A percentile compares a stretch with the other conserved stretches of the same genome.
Evolutionary conservation across 805 yeast genomes (phyloP).

Genomic region (Yamadazyma paraphyllophila): DNA sequence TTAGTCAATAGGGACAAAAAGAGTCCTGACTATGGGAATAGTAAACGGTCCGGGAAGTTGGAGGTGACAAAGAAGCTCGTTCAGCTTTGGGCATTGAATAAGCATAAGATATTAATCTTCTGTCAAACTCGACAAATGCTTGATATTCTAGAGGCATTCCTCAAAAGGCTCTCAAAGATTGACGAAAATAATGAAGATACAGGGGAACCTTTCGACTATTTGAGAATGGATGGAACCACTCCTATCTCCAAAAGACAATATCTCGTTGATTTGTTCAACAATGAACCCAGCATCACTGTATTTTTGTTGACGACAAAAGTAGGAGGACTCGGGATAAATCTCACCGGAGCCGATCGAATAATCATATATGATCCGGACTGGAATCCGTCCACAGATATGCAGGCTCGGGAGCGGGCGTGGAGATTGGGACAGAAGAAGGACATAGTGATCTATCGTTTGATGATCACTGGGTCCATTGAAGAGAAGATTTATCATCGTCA

Average conservation of each 20-base stretch:
- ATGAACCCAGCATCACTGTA: conserved; percentile 52
- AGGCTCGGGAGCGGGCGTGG: conserved; percentile 97
- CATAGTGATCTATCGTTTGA: conserved; percentile 83
- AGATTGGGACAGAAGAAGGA: conserved; percentile 91
- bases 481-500: conserved; percentile 97
- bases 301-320: conserved; percentile 90
- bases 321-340: conserved; percentile 91
- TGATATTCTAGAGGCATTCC: conserved; percentile 73
- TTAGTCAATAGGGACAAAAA: conserved; percentile 37
- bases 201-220: conserved; percentile 39
- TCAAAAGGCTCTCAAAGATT: conserved; percentile 37
- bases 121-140: conserved; percentile 94
- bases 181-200: conserved; percentile 14
- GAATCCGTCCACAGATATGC: conserved; percentile 97
- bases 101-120: conserved; percentile 79
- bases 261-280: conserved; percentile 79
- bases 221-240: conserved; percentile 95
- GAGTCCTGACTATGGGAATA: conserved; percentile 50
- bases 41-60: conserved; percentile 78
- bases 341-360: conserved; percentile 93
- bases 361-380: conserved; percentile 96
- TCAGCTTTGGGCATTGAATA: conserved; percentile 71
- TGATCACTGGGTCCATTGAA: conserved; percentile 94
- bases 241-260: conserved; percentile 72
- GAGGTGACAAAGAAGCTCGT: conserved; percentile 79